Evolutionary conservation across 371 early-diverging fungal genomes (phyloP).

Genomic region (Haplosporangium sp.): DNA sequence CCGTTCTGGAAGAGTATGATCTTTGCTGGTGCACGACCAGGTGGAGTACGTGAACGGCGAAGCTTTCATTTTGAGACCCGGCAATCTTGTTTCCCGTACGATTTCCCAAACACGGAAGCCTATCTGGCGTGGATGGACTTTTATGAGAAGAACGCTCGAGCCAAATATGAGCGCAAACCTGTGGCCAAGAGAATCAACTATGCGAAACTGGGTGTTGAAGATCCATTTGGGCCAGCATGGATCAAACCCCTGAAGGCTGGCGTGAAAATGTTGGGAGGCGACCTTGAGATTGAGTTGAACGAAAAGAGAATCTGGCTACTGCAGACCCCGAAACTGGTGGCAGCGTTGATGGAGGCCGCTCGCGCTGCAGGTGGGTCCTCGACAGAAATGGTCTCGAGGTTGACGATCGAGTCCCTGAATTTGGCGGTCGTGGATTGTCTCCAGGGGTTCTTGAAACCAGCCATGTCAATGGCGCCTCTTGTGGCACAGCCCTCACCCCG

Average conservation of each 20-base stretch:
- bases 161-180: constrained; percentile 68
- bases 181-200: constrained; percentile 80
- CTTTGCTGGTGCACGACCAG: constrained; percentile 90
- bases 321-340: constrained; percentile 25
- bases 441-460: constrained; percentile 10
- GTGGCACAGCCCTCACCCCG: constrained; percentile 5
- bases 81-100: constrained; percentile 67
- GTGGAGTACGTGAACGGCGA: constrained; percentile 69
- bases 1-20: constrained; percentile 89
- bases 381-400: constrained; percentile 6
- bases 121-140: constrained; percentile 58
- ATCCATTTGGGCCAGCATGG: constrained; percentile 76
- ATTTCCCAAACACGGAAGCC: constrained; percentile 67
- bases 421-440: constrained; percentile 11
- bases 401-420: constrained; percentile 37
- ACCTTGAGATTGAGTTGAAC: constrained; percentile 1
- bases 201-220: constrained; percentile 64
- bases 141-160: constrained; percentile 53
- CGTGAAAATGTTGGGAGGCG: constrained; percentile 5
- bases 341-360: constrained; percentile 21
- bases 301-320: constrained; percentile 25
- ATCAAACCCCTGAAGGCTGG: constrained; percentile 37
- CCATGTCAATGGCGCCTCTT: constrained; percentile 1
- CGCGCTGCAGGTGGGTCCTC: constrained; percentile 11
- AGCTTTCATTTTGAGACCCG: constrained; percentile 71